Conservation (phyloP, 2,329 filamentous ascomycete species). For the Lachnellula occidentalis region DNA sequence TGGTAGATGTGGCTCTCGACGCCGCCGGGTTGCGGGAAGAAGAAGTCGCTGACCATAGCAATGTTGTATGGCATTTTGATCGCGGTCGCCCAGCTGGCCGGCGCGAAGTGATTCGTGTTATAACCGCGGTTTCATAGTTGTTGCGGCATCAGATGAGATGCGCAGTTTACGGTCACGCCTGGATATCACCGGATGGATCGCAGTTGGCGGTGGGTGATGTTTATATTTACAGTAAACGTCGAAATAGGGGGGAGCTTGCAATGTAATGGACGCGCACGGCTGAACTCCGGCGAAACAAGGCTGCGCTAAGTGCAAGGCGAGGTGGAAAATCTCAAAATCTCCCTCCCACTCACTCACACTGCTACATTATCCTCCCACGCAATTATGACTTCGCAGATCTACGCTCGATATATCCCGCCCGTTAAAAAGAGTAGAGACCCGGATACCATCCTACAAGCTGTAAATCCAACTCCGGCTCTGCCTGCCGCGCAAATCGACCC, state of each 20-base stretch:
- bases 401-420: slow-evolving; percentile 29
- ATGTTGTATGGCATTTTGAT: slow-evolving; percentile 51
- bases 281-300: too few relatives aligned
- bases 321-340: slow-evolving; percentile 4
- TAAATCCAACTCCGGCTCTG: slow-evolving; percentile 5
- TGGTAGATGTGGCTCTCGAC: slow-evolving; percentile 99
- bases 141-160: neutral
- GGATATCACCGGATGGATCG: neutral
- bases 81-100: neutral
- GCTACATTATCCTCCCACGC: neutral
- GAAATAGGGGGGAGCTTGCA: too few relatives aligned
- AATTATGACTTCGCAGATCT: slow-evolving; percentile 25
- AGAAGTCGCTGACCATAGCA: slow-evolving; percentile 98
- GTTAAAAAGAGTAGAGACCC: slow-evolving; percentile 18
- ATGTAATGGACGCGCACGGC: too few relatives aligned
- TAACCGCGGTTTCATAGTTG: neutral
- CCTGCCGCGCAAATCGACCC: slow-evolving; percentile 23
- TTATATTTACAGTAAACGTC: too few relatives aligned
- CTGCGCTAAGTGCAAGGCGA: too few relatives aligned
- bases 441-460: neutral
- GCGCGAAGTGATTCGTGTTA: neutral
- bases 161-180: neutral
- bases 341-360: neutral
- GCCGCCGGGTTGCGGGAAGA: slow-evolving; percentile 95
- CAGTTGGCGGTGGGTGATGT: too few relatives aligned